Base-by-base conservation (phyloP, 208 protist species). In the Naegleria fowleri region DNA sequence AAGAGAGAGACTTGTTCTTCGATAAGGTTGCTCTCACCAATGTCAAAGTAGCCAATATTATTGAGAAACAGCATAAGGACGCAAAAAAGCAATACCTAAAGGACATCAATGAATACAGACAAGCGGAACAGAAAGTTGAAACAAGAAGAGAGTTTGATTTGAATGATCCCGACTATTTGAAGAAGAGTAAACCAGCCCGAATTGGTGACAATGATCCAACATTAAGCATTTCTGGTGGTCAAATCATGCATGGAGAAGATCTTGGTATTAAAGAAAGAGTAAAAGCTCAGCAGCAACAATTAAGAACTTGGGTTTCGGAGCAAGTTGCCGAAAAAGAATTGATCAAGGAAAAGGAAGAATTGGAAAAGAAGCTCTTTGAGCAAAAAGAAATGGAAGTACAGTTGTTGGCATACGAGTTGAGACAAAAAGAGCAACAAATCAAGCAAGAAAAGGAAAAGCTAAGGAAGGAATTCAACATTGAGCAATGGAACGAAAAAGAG, bases 171-270 rank as follows among this genome's bases (percentile, higher is more conserved):
- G 88, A 95, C 76, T 94, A 93, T 51, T 95, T 94, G 86, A 90
- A 92, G 38, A 97, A 96, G 92, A 96, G 97, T 41, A 90, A 97
- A 43, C 97, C 97, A 19, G 94, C 95, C 22, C 95, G 96, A 89
- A 94, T 98, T 43, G 93, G 94, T 75, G 96, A 98, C 92, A 93
- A 97, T 87, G 97, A 98, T 93, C 96, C 96, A 0, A 95, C 96
- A 76, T 97, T 94, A 91, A 95, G 95, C 36, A 91, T 95, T 40
- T 95, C 96, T 38, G 96, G 94, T 33, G 86, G 97, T 79, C 97
- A 98, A 92, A 96, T 96, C 91, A 97, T 98, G 90, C 95, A 97
- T 83, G 97, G 97, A 40, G 97, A 98, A 92, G 96, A 98, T 89
- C 92, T 98, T 33, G 96, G 97, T 92, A 95, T 91, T 84, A 87